Evolutionary conservation across 768 basidiomycete species (phyloP), one percentile per base, ranked within the genome.

Genomic region (Naganishia kalamii): DNA sequence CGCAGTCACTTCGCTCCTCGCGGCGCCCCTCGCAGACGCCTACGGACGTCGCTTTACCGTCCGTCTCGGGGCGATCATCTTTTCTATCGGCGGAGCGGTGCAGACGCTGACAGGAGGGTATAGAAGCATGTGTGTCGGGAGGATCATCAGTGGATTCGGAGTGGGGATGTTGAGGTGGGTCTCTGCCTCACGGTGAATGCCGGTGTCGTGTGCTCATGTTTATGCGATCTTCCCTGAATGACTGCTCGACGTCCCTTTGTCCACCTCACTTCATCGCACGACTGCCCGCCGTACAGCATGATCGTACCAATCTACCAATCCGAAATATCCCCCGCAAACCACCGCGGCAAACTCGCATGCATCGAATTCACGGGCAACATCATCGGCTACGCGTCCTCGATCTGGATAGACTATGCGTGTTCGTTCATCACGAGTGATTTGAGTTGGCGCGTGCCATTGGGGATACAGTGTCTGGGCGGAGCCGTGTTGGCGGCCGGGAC

Each of bases 311-410:
- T 69, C 33, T 69, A 67, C 29, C 51, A 57, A 29, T 91, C 89
- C 70, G 93, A 97, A 81, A 91, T 96, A 50, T 92, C 90, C 4
- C 92, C 93, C 32, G 89, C 93, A 2, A 83, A 88, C 70, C 90
- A 93, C 87, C 85, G 93, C 70, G 93, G 93, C 51, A 86, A 89
- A 44, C 81, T 96, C 44, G 93, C 92, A 1, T 92, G 90, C 72
- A 91, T 96, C 84, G 92, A 96, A 73, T 96, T 96, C 75, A 93
- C 92, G 2, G 87, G 88, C 68, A 94, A 94, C 74, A 86, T 96
- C 71, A 80, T 90, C 49, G 93, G 93, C 59, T 97, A 97, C 75
- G 87, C 90, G 11, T 84, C 85, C 52, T 35, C 48, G 35, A 51
- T 64, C 37, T 97, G 92, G 92, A 86, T 87, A 51, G 92, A 92